Conservation (phyloP, 306 rosid species). For the Lithocarpus polystachyus region DNA sequence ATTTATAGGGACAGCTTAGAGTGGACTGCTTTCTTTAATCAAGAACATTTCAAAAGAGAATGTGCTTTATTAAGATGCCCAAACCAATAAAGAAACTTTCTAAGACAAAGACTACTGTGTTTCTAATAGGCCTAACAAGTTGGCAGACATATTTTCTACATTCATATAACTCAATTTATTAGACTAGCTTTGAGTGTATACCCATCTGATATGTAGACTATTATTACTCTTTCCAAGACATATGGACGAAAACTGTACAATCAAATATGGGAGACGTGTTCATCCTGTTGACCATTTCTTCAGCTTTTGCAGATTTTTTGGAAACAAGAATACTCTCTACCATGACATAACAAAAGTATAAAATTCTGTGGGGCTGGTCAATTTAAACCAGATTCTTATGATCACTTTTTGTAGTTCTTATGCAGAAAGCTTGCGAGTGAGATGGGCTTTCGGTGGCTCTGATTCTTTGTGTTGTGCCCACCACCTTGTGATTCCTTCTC, state of each 20-base stretch:
- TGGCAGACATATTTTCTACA: slow-evolving; percentile 46
- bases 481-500: slow-evolving; percentile 70
- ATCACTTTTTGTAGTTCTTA: slow-evolving; percentile 56
- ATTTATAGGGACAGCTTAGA: slow-evolving; percentile 69
- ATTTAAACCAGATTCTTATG: slow-evolving; percentile 57
- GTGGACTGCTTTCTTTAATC: slow-evolving; percentile 33
- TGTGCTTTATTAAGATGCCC: slow-evolving; percentile 65
- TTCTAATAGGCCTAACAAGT: slow-evolving; percentile 46
- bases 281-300: slow-evolving; percentile 35
- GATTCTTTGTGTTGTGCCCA: slow-evolving; percentile 55
- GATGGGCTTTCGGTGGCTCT: slow-evolving; percentile 43
- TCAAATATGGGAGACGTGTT: slow-evolving; percentile 30
- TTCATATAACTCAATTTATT: slow-evolving; percentile 32
- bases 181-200: slow-evolving; percentile 23
- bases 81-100: slow-evolving; percentile 38
- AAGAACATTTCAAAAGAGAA: slow-evolving; percentile 48
- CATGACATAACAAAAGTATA: slow-evolving; percentile 31
- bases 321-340: slow-evolving; percentile 31
- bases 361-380: slow-evolving; percentile 36
- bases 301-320: slow-evolving; percentile 30
- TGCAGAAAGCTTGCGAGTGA: slow-evolving; percentile 37
- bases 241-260: slow-evolving; percentile 24
- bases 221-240: slow-evolving; percentile 5
- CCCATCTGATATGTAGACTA: slow-evolving; percentile 26
- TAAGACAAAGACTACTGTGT: slow-evolving; percentile 28